phyloP scores from a whole-genome alignment of 2,329 filamentous ascomycete species.

The Emydomyces testavorans region DNA sequence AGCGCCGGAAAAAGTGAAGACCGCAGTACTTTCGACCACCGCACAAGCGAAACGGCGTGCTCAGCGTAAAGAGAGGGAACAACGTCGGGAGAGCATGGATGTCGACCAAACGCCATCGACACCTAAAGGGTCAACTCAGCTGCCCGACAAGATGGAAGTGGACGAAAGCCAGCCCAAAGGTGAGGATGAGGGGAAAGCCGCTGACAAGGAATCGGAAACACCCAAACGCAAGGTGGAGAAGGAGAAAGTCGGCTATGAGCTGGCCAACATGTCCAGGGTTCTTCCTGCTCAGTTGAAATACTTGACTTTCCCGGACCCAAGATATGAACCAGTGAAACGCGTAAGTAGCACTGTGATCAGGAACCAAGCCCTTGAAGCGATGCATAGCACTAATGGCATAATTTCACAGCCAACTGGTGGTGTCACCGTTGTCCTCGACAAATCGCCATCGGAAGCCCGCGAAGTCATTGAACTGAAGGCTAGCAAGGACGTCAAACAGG shows the following conservation, averaged over 20 bases:
- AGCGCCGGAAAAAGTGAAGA: conserved; percentile 84
- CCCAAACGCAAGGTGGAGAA: conserved; percentile 85
- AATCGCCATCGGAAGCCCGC: conserved; percentile 65
- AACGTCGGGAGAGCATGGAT: conserved; percentile 89
- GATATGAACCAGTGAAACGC: conserved; percentile 90
- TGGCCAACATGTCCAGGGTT: conserved; percentile 94
- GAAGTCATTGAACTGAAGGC: conserved; percentile 81
- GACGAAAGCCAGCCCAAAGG: conserved; percentile 47
- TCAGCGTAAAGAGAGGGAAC: conserved; percentile 84
- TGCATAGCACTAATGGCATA: no score
- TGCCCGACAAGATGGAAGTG: conserved; percentile 75
- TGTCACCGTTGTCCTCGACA: conserved; percentile 81
- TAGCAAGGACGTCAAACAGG: conserved; percentile 51
- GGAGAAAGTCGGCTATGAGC: conserved; percentile 91
- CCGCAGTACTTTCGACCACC: conserved; percentile 89
- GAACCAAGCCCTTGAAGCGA: background rate
- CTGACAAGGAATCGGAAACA: conserved; percentile 47
- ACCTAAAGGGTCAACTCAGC: conserved; percentile 50
- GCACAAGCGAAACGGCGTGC: conserved; percentile 92
- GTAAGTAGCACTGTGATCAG: conserved; percentile 39
- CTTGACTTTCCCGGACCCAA: conserved; percentile 78
- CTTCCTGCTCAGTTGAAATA: conserved; percentile 89
- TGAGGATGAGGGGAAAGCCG: conserved; percentile 47
- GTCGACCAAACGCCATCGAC: conserved; percentile 69
- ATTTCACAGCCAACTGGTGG: conserved; percentile 68